Conservation (phyloP, 228 moss, liverwort and hornwort genomes). For the Sphagnum fallax region DNA sequence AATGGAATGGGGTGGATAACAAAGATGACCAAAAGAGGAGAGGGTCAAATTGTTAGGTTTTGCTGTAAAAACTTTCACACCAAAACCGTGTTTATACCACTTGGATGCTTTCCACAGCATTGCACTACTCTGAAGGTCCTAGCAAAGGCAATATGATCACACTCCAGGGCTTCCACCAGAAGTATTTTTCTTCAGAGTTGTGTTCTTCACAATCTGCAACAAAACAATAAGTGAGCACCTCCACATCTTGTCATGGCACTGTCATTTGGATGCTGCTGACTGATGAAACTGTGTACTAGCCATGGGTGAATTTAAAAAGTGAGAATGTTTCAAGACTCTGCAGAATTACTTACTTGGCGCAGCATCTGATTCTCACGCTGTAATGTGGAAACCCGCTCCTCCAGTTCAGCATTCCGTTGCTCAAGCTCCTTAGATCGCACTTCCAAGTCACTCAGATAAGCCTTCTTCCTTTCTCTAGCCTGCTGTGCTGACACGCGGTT, state of each 20-base stretch:
- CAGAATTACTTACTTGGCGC: slow-evolving; percentile 50
- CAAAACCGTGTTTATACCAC: too few species aligned
- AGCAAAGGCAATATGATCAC: background rate
- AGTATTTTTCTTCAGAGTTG: slow-evolving; percentile 57
- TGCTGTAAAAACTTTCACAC: too few species aligned
- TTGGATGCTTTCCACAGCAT: too few species aligned
- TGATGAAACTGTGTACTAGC: background rate
- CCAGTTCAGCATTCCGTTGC: slow-evolving; percentile 81
- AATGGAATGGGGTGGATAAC: too few species aligned
- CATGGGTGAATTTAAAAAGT: background rate
- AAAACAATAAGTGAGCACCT: background rate
- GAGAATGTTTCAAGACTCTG: background rate
- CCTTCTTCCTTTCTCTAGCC: slow-evolving; percentile 96
- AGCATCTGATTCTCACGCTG: slow-evolving; percentile 87
- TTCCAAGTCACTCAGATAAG: slow-evolving; percentile 87
- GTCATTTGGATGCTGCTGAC: background rate
- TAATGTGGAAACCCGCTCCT: slow-evolving; percentile 82
- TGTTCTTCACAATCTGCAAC: slow-evolving; percentile 79
- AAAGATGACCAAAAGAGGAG: too few species aligned
- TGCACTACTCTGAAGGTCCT: too few species aligned
- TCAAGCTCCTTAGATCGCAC: slow-evolving; percentile 76
- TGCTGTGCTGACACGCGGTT: slow-evolving; percentile 99
- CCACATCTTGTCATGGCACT: background rate
- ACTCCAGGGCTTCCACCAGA: slow-evolving; percentile 11
- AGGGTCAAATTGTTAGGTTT: too few species aligned